Evolutionary conservation across 2,329 filamentous ascomycete species (phyloP).

Genomic region (Cadophora sp.): DNA sequence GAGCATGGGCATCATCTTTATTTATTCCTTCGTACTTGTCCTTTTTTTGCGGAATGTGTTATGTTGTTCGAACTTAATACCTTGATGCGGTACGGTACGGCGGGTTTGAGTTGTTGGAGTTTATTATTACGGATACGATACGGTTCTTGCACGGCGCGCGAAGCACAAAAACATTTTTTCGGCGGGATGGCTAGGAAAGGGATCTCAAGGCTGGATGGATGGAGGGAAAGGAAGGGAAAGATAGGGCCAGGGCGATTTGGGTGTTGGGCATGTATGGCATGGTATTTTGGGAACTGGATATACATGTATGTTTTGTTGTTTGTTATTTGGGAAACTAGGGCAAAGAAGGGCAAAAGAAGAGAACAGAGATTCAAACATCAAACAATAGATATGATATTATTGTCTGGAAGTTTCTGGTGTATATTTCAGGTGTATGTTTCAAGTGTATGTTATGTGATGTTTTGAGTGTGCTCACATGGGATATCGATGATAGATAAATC

Average conservation of each 20-base stretch:
- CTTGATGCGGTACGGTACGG: background rate
- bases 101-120: conserved; percentile 7
- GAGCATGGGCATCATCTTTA: background rate
- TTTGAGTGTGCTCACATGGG: background rate
- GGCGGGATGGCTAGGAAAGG: conserved; percentile 3
- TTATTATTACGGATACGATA: background rate
- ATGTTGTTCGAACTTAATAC: background rate
- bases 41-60: background rate
- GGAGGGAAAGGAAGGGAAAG: background rate
- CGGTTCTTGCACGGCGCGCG: background rate
- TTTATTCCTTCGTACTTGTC: conserved; percentile 3
- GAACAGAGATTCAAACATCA: background rate
- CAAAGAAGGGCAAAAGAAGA: background rate
- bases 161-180: conserved; percentile 7
- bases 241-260: background rate
- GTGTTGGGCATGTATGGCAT: conserved; percentile 7
- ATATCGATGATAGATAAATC: too few relatives aligned
- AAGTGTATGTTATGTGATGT: background rate
- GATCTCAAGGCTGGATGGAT: background rate
- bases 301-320: conserved; percentile 2
- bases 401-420: background rate
- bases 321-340: background rate
- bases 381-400: conserved; percentile 13
- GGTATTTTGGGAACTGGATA: background rate
- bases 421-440: background rate